Evolutionary conservation across 805 yeast genomes (phyloP), one percentile per base, ranked within the genome.

Genomic region (Suhomyces faveliae): DNA sequence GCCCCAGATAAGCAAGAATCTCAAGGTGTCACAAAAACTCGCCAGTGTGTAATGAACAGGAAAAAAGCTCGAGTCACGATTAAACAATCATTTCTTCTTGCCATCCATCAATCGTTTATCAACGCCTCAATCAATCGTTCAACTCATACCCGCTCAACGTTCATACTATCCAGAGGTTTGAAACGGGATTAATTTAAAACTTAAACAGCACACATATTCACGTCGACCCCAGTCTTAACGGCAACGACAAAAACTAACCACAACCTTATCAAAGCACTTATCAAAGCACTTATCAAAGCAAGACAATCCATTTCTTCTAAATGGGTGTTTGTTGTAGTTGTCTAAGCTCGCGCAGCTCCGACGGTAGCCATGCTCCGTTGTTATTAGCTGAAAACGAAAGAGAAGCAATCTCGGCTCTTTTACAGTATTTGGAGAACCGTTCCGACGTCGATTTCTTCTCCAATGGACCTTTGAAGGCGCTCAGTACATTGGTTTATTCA

Each of bases 301-400:
- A 33, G 13, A 9, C 20, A 12, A 15, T 33, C 11, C 39, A 17
- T 11, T 15, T 27, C 25, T 25, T 15, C 33, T 35, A 33, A 6
- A 73, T 73, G 78, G 78, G 78, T 46, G 63, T 57, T 50, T 72
- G 77, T 50, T 71, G 71, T 55, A 69, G 76, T 59, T 71, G 77
- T 53, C 63, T 70, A 40, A 55, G 63, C 10, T 60, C 69, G 15
- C 64, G 77, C 41, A 78, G 74, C 44, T 70, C 79, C 43, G 84
- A 80, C 52, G 82, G 80, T 58, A 71, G 79, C 52, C 85, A 79
- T 71, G 92, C 87, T 52, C 96, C 92, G 35, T 74, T 89, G 45
- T 73, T 94, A 48, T 60, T 73, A 47, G 97, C 96, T 9, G 98
- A 94, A 60, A 90, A 92, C 63, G 99, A 94, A 71, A 80, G 99